Percentiles rank a stretch among this genome's conserved stretches.
Evolutionary conservation across 2,329 filamentous ascomycete species (phyloP).

Genomic region (Chrysosporium keratinophilum): DNA sequence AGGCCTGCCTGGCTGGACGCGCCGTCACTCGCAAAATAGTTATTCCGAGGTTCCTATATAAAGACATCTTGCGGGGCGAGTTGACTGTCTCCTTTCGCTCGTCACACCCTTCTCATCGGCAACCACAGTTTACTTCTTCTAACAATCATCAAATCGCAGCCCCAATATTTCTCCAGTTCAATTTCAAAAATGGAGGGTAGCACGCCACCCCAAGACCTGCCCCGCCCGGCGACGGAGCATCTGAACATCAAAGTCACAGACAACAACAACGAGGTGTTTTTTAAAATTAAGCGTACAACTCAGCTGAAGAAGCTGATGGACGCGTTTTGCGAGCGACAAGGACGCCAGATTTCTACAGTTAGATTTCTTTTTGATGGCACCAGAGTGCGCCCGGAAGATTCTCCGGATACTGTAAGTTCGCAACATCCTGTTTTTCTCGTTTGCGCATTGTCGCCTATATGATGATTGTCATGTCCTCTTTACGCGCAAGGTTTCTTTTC

Average conservation of each 20-base stretch:
- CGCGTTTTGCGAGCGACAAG: conserved; percentile 92
- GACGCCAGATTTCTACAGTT: conserved; percentile 73
- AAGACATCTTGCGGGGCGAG: conserved; percentile 3
- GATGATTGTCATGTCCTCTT: background rate
- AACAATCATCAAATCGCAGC: background rate
- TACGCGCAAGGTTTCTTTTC: background rate
- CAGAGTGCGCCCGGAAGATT: conserved; percentile 79
- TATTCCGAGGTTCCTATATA: conserved; percentile 6
- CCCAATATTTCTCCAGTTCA: background rate
- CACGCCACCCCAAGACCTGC: conserved; percentile 10
- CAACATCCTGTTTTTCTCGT: conserved; percentile 1
- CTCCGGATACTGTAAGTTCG: conserved; percentile 72
- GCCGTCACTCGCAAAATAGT: conserved; percentile 2
- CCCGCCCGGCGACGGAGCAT: conserved; percentile 53
- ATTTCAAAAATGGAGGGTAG: conserved; percentile 18
- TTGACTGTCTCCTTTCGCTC: background rate
- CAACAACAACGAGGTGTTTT: conserved; percentile 99
- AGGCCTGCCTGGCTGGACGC: background rate
- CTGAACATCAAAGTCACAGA: conserved; percentile 99
- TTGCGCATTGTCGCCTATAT: background rate
- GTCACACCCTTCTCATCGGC: background rate
- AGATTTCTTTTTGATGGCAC: conserved; percentile 95
- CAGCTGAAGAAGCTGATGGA: conserved; percentile 97
- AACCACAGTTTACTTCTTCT: background rate
- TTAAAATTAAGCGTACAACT: conserved; percentile 98